phyloP scores from a whole-genome alignment of 805 yeast species.

The Candida pini region DNA sequence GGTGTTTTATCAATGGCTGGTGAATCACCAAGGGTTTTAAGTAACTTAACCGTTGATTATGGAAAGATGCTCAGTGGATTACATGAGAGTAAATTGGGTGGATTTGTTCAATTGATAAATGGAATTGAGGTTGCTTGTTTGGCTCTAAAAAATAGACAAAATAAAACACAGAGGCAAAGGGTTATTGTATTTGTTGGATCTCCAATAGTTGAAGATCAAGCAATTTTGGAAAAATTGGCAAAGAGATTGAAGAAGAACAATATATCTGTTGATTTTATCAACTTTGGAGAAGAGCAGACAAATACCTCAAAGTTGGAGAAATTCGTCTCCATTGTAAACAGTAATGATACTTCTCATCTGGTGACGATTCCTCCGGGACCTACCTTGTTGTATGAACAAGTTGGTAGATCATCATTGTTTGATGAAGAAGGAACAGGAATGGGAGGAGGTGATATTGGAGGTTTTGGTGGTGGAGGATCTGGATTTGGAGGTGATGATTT shows the following conservation, averaged over 20 bases:
- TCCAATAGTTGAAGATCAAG: conserved; percentile 65
- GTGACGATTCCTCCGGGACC: conserved; percentile 89
- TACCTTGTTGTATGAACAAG: conserved; percentile 71
- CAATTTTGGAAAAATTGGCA: conserved; percentile 77
- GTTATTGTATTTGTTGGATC: conserved; percentile 86
- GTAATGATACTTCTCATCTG: conserved; percentile 72
- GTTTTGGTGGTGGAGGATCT: conserved; percentile 35
- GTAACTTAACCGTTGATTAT: conserved; percentile 80
- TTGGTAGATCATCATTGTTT: conserved; percentile 71
- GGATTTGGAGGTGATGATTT: conserved; percentile 42
- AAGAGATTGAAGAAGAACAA: conserved; percentile 91
- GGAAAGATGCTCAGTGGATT: conserved; percentile 82
- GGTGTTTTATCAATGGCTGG: conserved; percentile 91
- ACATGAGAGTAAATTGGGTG: conserved; percentile 71
- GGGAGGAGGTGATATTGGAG: conserved; percentile 36
- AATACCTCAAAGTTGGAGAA: conserved; percentile 77
- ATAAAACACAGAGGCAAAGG: conserved; percentile 86
- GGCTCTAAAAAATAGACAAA: conserved; percentile 94
- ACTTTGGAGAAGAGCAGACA: conserved; percentile 81
- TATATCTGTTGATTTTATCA: conserved; percentile 82
- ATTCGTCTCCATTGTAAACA: conserved; percentile 68
- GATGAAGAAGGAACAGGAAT: conserved; percentile 54
- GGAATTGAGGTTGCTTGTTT: conserved; percentile 91
- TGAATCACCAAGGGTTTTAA: conserved; percentile 75
- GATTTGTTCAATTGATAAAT: conserved; percentile 61